Base-by-base conservation (phyloP, 1,284 basidiomycete species). In the Schizopora paradoxa region DNA sequence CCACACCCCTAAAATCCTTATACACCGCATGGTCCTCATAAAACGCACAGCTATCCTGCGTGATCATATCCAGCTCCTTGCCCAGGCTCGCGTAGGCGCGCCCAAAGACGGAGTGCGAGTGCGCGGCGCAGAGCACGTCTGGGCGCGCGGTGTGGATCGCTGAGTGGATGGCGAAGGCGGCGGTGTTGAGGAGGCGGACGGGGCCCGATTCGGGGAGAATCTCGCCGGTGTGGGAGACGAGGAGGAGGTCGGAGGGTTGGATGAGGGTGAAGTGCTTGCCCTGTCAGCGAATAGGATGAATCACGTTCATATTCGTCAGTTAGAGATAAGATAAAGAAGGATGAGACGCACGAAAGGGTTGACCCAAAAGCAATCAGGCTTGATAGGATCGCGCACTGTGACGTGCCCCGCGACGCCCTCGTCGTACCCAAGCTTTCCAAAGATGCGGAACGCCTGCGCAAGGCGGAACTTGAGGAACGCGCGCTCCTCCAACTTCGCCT, bases 351-450 rank as follows among this genome's bases (percentile, higher is more conserved):
- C 39, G 41, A 54, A 60, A 2, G 58, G 60, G 57, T 67, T 63
- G 44, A 65, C 58, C 68, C 68, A 69, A 55, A 68, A 67, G 38
- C 55, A 59, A 49, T 65, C 52, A n/a, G 55, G 57, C 28, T 60
- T 54, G 43, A 66, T 59, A 1, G 66, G 62, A 49, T 70, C 69
- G 25, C 67, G 60, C 38, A 68, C 63, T 5, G 68, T 72, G 29
- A 72, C 58, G 49, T 69, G 68, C 2, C 62, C 62, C 4, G 76
- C 72, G n/a, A 74, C 66, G 7, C 79, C 79, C 52, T 82, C 79
- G 44, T 77, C 77, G 53, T 70, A 79, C 2, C 78, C 78, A 18
- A 73, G 59, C 46, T 73, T 66, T 67, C 68, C 69, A 47, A 74
- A 76, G 43, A 76, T 72, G 35, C 76, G 62, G 56, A 73, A 70